Evolutionary conservation across 2,329 filamentous ascomycete genomes (phyloP).

Genomic region (Atkinsonella texensis): DNA sequence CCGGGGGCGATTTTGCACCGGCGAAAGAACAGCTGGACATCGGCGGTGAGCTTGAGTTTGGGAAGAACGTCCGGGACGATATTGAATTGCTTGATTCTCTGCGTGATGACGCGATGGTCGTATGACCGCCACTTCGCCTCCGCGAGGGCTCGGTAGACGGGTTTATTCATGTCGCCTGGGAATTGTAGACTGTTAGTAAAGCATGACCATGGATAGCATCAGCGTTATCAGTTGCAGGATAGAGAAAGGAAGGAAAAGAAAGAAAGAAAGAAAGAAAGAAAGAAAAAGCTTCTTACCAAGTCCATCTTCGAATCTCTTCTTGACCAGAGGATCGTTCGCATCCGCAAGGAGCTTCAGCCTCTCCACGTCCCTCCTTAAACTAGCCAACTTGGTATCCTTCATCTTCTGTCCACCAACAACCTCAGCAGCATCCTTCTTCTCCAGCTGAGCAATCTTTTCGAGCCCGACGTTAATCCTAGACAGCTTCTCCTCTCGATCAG

Average conservation of each 20-base stretch:
- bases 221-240: neutral
- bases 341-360: conserved; percentile 79
- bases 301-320: conserved; percentile 89
- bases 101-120: conserved; percentile 64
- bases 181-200: neutral
- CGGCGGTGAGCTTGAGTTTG: conserved; percentile 62
- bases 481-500: conserved; percentile 73
- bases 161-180: conserved; percentile 85
- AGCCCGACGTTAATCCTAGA: conserved; percentile 56
- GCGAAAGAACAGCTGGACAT: conserved; percentile 73
- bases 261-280: neutral
- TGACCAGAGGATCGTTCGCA: conserved; percentile 88
- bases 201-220: neutral
- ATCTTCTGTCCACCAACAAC: conserved; percentile 49
- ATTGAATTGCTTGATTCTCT: conserved; percentile 77
- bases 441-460: conserved; percentile 55
- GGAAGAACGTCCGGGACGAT: conserved; percentile 83
- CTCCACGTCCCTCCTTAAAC: conserved; percentile 62
- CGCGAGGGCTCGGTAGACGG: conserved; percentile 86
- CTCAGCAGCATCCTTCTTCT: conserved; percentile 43
- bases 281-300: conserved; percentile 47
- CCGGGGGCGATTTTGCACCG: conserved; percentile 60
- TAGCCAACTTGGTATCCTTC: conserved; percentile 55
- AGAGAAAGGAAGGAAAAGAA: neutral
- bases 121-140: conserved; percentile 80